Evolutionary conservation across 257 asterid species (phyloP).

Genomic region (Misopates orontium): DNA sequence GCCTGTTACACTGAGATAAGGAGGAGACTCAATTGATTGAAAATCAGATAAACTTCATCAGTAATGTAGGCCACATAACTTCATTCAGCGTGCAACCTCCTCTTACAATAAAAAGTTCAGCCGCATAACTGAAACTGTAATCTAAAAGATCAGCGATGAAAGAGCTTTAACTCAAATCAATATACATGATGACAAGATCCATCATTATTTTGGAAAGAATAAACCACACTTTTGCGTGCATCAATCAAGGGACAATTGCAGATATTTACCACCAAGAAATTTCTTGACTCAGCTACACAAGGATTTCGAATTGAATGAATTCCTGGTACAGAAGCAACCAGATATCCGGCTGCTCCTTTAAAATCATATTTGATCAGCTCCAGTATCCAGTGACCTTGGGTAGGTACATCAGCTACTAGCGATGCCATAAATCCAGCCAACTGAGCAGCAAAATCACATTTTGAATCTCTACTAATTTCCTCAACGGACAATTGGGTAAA

Average conservation of each 20-base stretch:
- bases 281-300: constrained; percentile 44
- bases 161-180: constrained; percentile 12
- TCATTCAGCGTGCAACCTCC: constrained; percentile 19
- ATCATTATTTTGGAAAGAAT: background rate
- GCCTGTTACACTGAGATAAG: constrained; percentile 42
- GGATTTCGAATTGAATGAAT: constrained; percentile 56
- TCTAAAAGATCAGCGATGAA: background rate
- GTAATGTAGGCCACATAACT: background rate
- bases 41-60: constrained; percentile 6
- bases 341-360: constrained; percentile 60
- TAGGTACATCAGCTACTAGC: constrained; percentile 68
- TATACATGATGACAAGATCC: background rate
- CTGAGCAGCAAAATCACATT: constrained; percentile 78
- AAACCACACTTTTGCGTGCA: constrained; percentile 4
- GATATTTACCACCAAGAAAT: constrained; percentile 53
- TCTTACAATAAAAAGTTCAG: constrained; percentile 6
- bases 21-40: constrained; percentile 13
- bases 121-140: constrained; percentile 5
- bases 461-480: constrained; percentile 37
- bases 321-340: constrained; percentile 88
- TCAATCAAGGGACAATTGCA: constrained; percentile 19
- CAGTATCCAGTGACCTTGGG: constrained; percentile 80
- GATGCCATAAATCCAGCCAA: constrained; percentile 82
- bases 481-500: constrained; percentile 57
- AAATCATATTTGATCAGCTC: constrained; percentile 74